Evolutionary conservation across 306 rosid species (phyloP), one percentile per base, ranked within the genome.

Genomic region (Vigna unguiculata): DNA sequence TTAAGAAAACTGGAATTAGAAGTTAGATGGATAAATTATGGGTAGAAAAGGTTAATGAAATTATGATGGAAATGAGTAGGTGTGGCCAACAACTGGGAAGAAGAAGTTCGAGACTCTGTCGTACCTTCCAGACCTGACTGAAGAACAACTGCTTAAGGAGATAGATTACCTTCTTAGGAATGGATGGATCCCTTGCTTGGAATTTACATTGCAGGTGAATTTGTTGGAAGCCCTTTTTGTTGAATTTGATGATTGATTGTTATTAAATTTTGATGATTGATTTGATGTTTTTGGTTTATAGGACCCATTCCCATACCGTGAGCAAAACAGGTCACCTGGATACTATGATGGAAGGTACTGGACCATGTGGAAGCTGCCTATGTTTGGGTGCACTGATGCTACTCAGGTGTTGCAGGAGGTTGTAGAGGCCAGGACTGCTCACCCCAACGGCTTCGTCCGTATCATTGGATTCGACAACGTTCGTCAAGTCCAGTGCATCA

Each of bases 351-450:
- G 99, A 20, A 79, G 96, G 0, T 88, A 83, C 87, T 92, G 98
- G 97, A 87, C 92, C 19, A 95, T 95, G 97, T 92, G 97, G 96
- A 95, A 90, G 88, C 81, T 92, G 6, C 97, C 99, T n/a, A 82
- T 92, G 97, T 96, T 75, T 58, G 99, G 96, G 0, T 82, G 91
- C 93, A 92, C 79, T 0, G 96, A 92, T 46, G 0, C 93, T 0
- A 0, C 81, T 9, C 98, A 96, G 54, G 98, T 92, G 40, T 0
- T 83, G 59, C 24, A 19, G 21, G 93, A 96, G 81, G 21, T 91
- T 2, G 54, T 78, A 0, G 98, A 92, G 65, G 21, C 8, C 76
- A 82, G 52, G 77, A 88, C 70, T 49, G 25, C 0, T 0, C 73
- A 92, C 86, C 99, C 99, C 0, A 1, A 0, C 0, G 9, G 85